phyloP scores from a whole-genome alignment of 2,329 filamentous ascomycete genomes.

The Ophiostoma perfectum region DNA sequence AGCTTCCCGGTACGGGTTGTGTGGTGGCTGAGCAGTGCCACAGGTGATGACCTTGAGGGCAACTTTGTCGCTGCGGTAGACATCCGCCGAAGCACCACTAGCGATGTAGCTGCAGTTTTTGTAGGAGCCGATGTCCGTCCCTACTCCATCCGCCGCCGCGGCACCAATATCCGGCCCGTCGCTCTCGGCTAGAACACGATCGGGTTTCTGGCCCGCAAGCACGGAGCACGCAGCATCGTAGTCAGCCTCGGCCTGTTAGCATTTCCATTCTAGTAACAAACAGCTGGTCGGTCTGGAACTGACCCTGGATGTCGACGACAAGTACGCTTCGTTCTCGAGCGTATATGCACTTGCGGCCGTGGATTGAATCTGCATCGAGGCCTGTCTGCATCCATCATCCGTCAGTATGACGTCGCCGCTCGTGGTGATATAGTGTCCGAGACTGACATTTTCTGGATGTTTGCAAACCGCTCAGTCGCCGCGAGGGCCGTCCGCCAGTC shows the following conservation, averaged over 20 bases:
- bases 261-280: constrained; percentile 24
- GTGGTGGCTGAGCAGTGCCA: constrained; percentile 67
- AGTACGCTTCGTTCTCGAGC: constrained; percentile 61
- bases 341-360: constrained; percentile 49
- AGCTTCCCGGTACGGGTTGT: constrained; percentile 75
- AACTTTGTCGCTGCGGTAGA: constrained; percentile 62
- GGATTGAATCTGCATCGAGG: background rate
- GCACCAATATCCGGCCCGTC: background rate
- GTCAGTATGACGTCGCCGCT: background rate
- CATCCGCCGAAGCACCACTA: constrained; percentile 71
- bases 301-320: constrained; percentile 54
- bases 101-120: constrained; percentile 50
- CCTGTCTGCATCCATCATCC: background rate
- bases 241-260: constrained; percentile 46
- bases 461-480: constrained; percentile 4
- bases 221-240: constrained; percentile 45
- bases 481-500: background rate
- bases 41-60: constrained; percentile 85
- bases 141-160: constrained; percentile 29
- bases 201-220: background rate
- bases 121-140: constrained; percentile 50
- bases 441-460: constrained; percentile 14
- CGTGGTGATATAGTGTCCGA: too few relatives aligned
- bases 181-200: too few relatives aligned
- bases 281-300: constrained; percentile 27